Evolutionary conservation across 345 rosid species (phyloP).

Genomic region (Kernera saxatilis): DNA sequence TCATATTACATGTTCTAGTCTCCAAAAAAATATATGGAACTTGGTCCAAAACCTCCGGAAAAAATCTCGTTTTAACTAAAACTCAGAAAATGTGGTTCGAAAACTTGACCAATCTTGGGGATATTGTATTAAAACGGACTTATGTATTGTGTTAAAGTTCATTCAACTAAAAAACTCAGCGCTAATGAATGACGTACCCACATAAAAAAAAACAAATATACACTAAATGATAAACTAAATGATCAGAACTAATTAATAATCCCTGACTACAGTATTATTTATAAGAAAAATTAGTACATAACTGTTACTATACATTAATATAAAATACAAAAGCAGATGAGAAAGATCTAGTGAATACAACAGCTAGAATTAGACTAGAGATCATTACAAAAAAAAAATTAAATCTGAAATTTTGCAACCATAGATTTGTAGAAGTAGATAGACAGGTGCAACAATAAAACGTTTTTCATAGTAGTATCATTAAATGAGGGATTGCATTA

Average conservation of each 20-base stretch:
- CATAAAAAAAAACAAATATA: too few relatives aligned
- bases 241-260: neutral
- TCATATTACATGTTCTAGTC: too few relatives aligned
- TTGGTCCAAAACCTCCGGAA: too few relatives aligned
- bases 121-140: too few relatives aligned
- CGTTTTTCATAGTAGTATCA: slow-evolving; percentile 20
- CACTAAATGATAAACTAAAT: neutral
- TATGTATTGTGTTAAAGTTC: too few relatives aligned
- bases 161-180: too few relatives aligned
- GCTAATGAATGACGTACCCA: too few relatives aligned
- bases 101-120: too few relatives aligned
- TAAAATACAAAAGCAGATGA: neutral
- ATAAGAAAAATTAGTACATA: neutral
- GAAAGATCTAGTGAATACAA: neutral
- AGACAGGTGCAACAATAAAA: slow-evolving; percentile 28
- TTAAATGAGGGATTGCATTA: slow-evolving; percentile 18
- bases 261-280: neutral
- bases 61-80: too few relatives aligned
- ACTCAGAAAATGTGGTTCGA: too few relatives aligned
- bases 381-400: neutral
- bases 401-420: slow-evolving; percentile 2
- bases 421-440: slow-evolving; percentile 15
- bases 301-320: neutral
- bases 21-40: too few relatives aligned
- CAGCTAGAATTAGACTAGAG: neutral